A percentile compares a stretch with the other conserved stretches of the same genome.
These are phyloP conservation scores for Mycosphaerella sp. DNA, from an alignment of 2,329 filamentous ascomycete species.

Conservation along the genomic window DNA sequence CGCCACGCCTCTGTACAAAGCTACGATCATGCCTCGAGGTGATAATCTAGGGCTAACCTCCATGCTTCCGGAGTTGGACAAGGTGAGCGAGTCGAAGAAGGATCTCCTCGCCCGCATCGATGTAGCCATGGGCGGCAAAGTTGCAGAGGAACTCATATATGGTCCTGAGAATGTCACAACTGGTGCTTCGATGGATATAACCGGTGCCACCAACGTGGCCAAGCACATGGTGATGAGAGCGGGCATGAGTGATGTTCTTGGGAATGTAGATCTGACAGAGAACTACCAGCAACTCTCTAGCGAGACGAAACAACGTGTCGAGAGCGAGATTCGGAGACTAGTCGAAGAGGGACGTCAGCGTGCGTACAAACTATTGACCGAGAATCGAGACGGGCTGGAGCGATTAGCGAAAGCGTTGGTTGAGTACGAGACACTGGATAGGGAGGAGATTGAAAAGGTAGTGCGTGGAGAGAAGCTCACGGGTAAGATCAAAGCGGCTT, in stretches of 20 bases:
- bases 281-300: slow-evolving; percentile 78
- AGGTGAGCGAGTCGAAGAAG: slow-evolving; percentile 78
- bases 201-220: slow-evolving; percentile 71
- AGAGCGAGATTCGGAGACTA: slow-evolving; percentile 77
- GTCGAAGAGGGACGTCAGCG: slow-evolving; percentile 76
- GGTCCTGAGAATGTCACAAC: slow-evolving; percentile 87
- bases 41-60: slow-evolving; percentile 80
- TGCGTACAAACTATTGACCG: slow-evolving; percentile 63
- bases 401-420: slow-evolving; percentile 81
- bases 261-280: slow-evolving; percentile 79
- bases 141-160: slow-evolving; percentile 85
- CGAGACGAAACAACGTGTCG: slow-evolving; percentile 79
- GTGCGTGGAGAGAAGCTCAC: slow-evolving; percentile 77
- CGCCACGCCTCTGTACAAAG: slow-evolving; percentile 82
- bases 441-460: slow-evolving; percentile 84
- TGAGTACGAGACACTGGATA: slow-evolving; percentile 87
- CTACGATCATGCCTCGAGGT: slow-evolving; percentile 90
- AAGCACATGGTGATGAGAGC: slow-evolving; percentile 83
- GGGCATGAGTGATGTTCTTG: slow-evolving; percentile 82
- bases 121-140: slow-evolving; percentile 76
- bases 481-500: slow-evolving; percentile 55
- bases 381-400: slow-evolving; percentile 78
- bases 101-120: slow-evolving; percentile 79
- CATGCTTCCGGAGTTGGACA: slow-evolving; percentile 84
- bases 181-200: slow-evolving; percentile 77